Evolutionary conservation across 257 asterid genomes (phyloP).

Genomic region (Thymus quinquecostatus): DNA sequence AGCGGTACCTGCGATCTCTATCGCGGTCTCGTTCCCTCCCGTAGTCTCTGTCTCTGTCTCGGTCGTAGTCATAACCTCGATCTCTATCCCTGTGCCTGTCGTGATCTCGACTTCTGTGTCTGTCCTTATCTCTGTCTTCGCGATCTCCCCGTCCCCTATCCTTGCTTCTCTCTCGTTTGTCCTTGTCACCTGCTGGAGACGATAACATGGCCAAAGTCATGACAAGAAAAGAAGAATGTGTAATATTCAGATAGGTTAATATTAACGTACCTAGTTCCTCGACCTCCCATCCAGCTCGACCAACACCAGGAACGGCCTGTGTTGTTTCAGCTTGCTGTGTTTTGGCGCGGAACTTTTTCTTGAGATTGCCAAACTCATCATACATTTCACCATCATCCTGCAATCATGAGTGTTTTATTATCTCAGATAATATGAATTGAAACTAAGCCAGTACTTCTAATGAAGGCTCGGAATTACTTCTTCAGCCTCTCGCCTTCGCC

Average conservation of each 20-base stretch:
- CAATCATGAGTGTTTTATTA: constrained; percentile 25
- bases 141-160: constrained; percentile 81
- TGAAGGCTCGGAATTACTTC: constrained; percentile 53
- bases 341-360: constrained; percentile 94
- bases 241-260: constrained; percentile 2
- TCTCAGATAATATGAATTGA: not conserved
- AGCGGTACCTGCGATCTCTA: constrained; percentile 41
- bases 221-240: not conserved
- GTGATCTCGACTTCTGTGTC: constrained; percentile 71
- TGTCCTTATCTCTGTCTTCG: constrained; percentile 70
- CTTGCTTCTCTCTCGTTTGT: constrained; percentile 67
- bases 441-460: constrained; percentile 9
- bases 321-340: constrained; percentile 64
- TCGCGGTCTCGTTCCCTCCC: constrained; percentile 68
- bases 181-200: constrained; percentile 59
- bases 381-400: constrained; percentile 99
- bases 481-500: constrained; percentile 92
- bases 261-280: constrained; percentile 70
- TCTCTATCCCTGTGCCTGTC: constrained; percentile 72
- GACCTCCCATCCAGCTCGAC: constrained; percentile 99
- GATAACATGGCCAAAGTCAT: not conserved
- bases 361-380: constrained; percentile 97
- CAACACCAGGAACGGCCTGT: constrained; percentile 75
- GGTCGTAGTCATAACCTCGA: constrained; percentile 60
- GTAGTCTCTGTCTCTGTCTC: constrained; percentile 71